Evolutionary conservation across 2,329 filamentous ascomycete species (phyloP).

Genomic region (Pezicula rhizophila): DNA sequence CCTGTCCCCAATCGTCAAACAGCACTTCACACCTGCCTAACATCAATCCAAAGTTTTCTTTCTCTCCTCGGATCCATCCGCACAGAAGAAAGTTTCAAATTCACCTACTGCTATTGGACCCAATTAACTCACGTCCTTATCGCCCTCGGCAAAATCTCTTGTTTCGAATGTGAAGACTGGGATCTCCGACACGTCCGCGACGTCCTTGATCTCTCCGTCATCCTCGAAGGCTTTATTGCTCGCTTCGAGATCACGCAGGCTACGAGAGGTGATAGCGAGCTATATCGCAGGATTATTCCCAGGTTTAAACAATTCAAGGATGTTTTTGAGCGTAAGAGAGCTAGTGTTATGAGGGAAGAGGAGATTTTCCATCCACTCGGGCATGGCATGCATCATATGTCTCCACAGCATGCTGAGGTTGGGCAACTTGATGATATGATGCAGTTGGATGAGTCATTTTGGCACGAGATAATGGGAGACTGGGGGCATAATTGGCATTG

Average conservation of each 20-base stretch:
- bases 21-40: constrained; percentile 2
- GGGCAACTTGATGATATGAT: background rate
- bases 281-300: background rate
- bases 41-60: background rate
- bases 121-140: constrained; percentile 1
- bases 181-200: constrained; percentile 1
- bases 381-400: background rate
- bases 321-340: background rate
- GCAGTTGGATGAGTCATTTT: constrained; percentile 3
- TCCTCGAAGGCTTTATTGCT: constrained; percentile 1
- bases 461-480: constrained; percentile 1
- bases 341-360: background rate
- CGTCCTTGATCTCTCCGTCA: constrained; percentile 2
- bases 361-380: background rate
- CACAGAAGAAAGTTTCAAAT: background rate
- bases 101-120: constrained; percentile 3
- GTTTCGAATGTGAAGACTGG: constrained; percentile 3
- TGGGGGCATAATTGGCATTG: constrained; percentile 1
- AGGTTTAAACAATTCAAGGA: constrained; percentile 2
- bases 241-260: constrained; percentile 1
- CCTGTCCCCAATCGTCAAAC: constrained; percentile 1
- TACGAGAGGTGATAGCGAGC: background rate
- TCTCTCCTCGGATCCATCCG: constrained; percentile 1
- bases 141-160: constrained; percentile 1
- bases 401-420: background rate